phyloP scores from a whole-genome alignment of 83 land plant species.

The Picea mariana region DNA sequence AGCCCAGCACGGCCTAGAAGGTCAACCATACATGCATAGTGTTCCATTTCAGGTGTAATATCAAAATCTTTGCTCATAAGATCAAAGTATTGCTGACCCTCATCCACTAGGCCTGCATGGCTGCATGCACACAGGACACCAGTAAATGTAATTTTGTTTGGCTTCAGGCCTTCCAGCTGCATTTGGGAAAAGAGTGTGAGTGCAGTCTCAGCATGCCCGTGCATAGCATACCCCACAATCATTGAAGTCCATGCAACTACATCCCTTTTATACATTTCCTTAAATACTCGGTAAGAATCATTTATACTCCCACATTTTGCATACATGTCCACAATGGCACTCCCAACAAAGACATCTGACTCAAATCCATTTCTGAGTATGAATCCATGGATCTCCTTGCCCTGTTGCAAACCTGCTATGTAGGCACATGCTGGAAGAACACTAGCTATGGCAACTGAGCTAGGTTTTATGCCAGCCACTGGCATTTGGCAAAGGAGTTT shows the following conservation, averaged over 20 bases:
- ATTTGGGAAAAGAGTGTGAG: background rate
- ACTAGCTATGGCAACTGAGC: constrained; percentile 11
- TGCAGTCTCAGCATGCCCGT: background rate
- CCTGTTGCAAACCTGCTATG: constrained; percentile 3
- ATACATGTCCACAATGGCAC: background rate
- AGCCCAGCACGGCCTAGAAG: constrained; percentile 47
- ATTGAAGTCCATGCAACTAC: background rate
- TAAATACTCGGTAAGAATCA: background rate
- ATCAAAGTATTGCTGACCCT: constrained; percentile 22
- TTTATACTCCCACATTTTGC: constrained; percentile 1
- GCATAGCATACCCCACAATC: background rate
- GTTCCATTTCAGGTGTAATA: constrained; percentile 30
- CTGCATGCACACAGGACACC: background rate
- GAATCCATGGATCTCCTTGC: background rate
- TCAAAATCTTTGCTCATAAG: constrained; percentile 32
- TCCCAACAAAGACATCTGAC: background rate
- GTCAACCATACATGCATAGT: constrained; percentile 45
- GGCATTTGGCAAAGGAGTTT: constrained; percentile 15
- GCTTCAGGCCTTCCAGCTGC: background rate
- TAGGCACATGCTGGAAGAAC: constrained; percentile 26
- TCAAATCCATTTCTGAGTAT: background rate
- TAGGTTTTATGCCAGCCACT: constrained; percentile 18
- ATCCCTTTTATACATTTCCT: background rate
- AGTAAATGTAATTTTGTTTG: background rate
- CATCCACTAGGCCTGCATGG: background rate